Evolutionary conservation across 352 stramenopile species (phyloP).

Genomic region (Phytophthora citrophthora): DNA sequence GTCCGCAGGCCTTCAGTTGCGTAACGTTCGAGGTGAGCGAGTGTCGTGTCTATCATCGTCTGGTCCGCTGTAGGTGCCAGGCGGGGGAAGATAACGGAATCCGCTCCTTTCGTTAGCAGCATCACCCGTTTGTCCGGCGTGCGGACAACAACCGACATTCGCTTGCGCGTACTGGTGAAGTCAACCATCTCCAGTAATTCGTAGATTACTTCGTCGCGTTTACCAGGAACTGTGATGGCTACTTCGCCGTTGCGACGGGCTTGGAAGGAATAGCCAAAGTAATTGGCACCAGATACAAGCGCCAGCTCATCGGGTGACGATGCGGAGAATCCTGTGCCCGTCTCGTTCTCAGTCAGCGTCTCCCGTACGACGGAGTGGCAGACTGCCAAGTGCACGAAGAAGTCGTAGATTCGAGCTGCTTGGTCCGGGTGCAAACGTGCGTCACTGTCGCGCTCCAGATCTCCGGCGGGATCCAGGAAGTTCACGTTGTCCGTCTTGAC

Average conservation of each 20-base stretch:
- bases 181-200: slow-evolving; percentile 96
- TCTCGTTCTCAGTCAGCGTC: slow-evolving; percentile 45
- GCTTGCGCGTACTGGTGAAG: slow-evolving; percentile 98
- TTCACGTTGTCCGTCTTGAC: slow-evolving; percentile 77
- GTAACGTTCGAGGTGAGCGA: slow-evolving; percentile 84
- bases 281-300: slow-evolving; percentile 79
- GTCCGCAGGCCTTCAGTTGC: slow-evolving; percentile 88
- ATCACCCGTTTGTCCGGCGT: slow-evolving; percentile 68
- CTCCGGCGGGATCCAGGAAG: slow-evolving; percentile 78
- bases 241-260: slow-evolving; percentile 72
- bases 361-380: slow-evolving; percentile 89
- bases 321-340: slow-evolving; percentile 69
- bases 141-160: slow-evolving; percentile 98
- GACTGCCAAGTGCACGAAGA: slow-evolving; percentile 82
- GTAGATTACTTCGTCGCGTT: slow-evolving; percentile 59
- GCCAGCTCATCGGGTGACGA: slow-evolving; percentile 86
- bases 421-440: slow-evolving; percentile 51
- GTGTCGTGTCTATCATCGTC: slow-evolving; percentile 63
- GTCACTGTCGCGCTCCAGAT: slow-evolving; percentile 66
- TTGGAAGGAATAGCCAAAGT: slow-evolving; percentile 82
- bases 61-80: slow-evolving; percentile 30
- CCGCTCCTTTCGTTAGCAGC: slow-evolving; percentile 85
- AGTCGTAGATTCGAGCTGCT: slow-evolving; percentile 78
- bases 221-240: slow-evolving; percentile 50
- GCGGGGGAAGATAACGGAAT: slow-evolving; percentile 82